Evolutionary conservation across 306 rosid genomes (phyloP).

Genomic region (Quercus suber): DNA sequence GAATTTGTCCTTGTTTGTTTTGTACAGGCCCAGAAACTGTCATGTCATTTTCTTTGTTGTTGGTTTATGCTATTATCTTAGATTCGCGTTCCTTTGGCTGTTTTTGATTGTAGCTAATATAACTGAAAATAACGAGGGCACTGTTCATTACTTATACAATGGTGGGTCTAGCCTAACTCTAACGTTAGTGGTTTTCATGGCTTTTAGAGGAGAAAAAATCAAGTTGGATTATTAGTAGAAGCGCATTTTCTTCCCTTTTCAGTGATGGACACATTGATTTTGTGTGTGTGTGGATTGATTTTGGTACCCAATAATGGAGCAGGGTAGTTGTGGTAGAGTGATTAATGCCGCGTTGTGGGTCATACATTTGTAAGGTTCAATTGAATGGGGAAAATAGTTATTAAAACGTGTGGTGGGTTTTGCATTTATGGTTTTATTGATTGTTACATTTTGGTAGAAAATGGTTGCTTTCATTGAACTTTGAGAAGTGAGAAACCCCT

Average conservation of each 20-base stretch:
- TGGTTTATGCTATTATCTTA: slow-evolving; percentile 39
- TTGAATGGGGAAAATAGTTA: too few species aligned
- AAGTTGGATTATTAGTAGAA: slow-evolving; percentile 27
- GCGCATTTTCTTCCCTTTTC: slow-evolving; percentile 13
- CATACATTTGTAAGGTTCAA: not conserved
- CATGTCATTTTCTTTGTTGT: slow-evolving; percentile 41
- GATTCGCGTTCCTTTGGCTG: slow-evolving; percentile 40
- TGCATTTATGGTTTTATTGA: not conserved
- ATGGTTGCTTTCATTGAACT: not conserved
- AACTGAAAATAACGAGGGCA: slow-evolving; percentile 50
- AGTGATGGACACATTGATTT: not conserved
- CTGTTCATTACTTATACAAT: slow-evolving; percentile 34
- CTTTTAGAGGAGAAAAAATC: slow-evolving; percentile 20
- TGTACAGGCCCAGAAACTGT: slow-evolving; percentile 71
- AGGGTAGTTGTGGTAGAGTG: slow-evolving; percentile 7
- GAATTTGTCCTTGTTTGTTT: slow-evolving; percentile 48
- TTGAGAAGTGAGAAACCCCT: too few species aligned
- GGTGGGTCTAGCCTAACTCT: slow-evolving; percentile 22
- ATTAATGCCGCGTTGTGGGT: slow-evolving; percentile 19
- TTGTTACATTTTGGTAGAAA: not conserved
- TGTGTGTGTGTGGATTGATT: slow-evolving; percentile 18
- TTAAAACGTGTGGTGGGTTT: not conserved
- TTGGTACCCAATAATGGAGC: slow-evolving; percentile 15
- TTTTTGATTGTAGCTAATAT: slow-evolving; percentile 40
- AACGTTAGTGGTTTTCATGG: slow-evolving; percentile 20